Evolutionary conservation across 805 yeast genomes (phyloP).

Genomic region (Ogataea sp.): DNA sequence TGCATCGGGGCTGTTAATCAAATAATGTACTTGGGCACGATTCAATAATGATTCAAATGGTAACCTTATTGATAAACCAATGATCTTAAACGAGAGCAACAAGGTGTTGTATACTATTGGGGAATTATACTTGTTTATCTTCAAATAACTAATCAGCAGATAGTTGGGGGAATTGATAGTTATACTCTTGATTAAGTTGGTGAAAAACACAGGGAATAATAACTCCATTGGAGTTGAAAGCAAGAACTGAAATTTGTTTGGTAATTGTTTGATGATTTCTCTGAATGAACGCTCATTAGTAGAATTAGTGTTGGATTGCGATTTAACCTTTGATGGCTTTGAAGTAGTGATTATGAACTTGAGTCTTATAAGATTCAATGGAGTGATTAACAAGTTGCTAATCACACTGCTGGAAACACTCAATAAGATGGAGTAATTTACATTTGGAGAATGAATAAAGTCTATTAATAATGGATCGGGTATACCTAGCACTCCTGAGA

Average conservation of each 20-base stretch:
- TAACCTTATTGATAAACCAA: constrained; percentile 66
- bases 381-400: constrained; percentile 68
- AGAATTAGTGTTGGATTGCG: no score
- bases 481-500: constrained; percentile 71
- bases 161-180: constrained; percentile 35
- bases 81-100: constrained; percentile 50
- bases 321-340: no score
- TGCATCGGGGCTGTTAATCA: constrained; percentile 29
- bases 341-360: constrained; percentile 67
- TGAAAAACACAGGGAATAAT: constrained; percentile 51
- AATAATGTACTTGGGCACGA: constrained; percentile 70
- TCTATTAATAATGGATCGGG: constrained; percentile 90
- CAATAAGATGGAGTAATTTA: constrained; percentile 56
- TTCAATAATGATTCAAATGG: constrained; percentile 85
- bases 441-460: constrained; percentile 71
- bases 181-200: constrained; percentile 20
- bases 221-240: constrained; percentile 56
- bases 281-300: constrained; percentile 82
- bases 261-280: constrained; percentile 47
- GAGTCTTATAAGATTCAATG: constrained; percentile 75
- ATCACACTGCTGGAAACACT: constrained; percentile 65
- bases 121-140: constrained; percentile 59
- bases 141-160: constrained; percentile 49
- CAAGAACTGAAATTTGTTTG: constrained; percentile 31
- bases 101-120: constrained; percentile 53